Conservation (phyloP, 2,329 filamentous ascomycete species). For the Talaromyces amestolkiae region DNA sequence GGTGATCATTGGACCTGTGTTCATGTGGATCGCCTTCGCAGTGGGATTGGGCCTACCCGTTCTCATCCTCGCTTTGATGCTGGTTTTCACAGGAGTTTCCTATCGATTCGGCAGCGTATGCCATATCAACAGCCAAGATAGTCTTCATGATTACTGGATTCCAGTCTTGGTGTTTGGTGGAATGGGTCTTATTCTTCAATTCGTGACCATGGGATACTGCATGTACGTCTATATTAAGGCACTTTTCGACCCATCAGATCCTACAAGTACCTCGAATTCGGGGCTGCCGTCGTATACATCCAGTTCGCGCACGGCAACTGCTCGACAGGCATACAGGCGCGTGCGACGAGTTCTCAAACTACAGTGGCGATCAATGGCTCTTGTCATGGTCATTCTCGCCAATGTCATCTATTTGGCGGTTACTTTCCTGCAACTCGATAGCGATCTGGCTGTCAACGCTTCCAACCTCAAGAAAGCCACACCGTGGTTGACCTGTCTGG, state of each 20-base stretch:
- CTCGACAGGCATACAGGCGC: slow-evolving; percentile 82
- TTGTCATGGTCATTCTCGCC: slow-evolving; percentile 83
- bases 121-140: slow-evolving; percentile 88
- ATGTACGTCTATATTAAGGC: slow-evolving; percentile 91
- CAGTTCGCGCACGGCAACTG: slow-evolving; percentile 75
- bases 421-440: slow-evolving; percentile 84
- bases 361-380: slow-evolving; percentile 89
- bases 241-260: slow-evolving; percentile 64
- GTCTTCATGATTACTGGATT: slow-evolving; percentile 83
- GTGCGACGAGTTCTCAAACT: slow-evolving; percentile 82
- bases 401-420: slow-evolving; percentile 94
- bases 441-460: slow-evolving; percentile 59
- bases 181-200: slow-evolving; percentile 73
- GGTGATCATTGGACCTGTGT: slow-evolving; percentile 77
- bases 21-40: slow-evolving; percentile 81
- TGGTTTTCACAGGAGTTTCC: slow-evolving; percentile 85
- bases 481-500: slow-evolving; percentile 73
- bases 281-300: slow-evolving; percentile 71
- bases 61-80: slow-evolving; percentile 69
- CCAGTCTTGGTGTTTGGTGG: slow-evolving; percentile 77
- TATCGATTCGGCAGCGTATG: slow-evolving; percentile 90
- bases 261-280: slow-evolving; percentile 67
- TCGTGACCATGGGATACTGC: slow-evolving; percentile 85
- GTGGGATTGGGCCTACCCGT: slow-evolving; percentile 82
- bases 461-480: slow-evolving; percentile 56